These are phyloP conservation scores for Laetiporus sulphureus DNA, from an alignment of 1,284 basidiomycete genomes.

Conservation along the genomic window DNA sequence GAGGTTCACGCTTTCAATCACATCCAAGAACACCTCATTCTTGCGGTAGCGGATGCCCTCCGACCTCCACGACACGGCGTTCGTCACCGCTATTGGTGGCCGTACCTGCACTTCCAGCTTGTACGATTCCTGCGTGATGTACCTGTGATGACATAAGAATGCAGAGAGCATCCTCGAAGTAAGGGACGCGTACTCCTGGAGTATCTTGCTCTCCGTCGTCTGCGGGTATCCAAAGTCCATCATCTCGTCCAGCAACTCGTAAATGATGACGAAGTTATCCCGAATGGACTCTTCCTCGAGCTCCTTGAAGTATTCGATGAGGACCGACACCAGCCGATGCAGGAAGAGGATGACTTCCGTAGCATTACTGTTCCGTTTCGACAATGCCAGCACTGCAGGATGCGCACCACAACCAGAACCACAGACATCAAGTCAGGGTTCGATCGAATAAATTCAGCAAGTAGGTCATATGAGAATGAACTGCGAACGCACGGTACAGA, in stretches of 20 bases:
- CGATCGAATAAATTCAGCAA: no score
- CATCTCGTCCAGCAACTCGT: constrained; percentile 98
- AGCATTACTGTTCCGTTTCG: constrained; percentile 94
- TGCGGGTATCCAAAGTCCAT: constrained; percentile 99
- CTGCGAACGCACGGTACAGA: constrained; percentile 81
- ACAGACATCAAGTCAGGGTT: no score
- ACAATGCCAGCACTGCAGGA: constrained; percentile 86
- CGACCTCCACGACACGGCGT: constrained; percentile 97
- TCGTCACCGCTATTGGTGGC: constrained; percentile 96
- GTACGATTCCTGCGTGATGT: constrained; percentile 98
- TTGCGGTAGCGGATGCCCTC: constrained; percentile 98
- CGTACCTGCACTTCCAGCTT: constrained; percentile 96
- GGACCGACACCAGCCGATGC: constrained; percentile 83
- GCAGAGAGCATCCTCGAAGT: no score
- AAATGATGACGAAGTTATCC: constrained; percentile 98
- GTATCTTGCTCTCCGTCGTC: constrained; percentile 98
- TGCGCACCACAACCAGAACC: no score
- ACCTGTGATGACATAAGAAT: no score
- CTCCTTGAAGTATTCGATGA: constrained; percentile 99
- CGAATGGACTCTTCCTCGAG: constrained; percentile 98
- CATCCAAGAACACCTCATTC: constrained; percentile 99
- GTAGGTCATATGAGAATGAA: no score
- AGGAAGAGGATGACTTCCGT: constrained; percentile 97
- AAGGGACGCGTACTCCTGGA: constrained; percentile 75
- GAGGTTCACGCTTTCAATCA: constrained; percentile 96